Percentiles rank a stretch among this genome's conserved stretches.
Evolutionary conservation across 2,329 filamentous ascomycete genomes (phyloP).

Genomic region (Trichoderma hamatum): DNA sequence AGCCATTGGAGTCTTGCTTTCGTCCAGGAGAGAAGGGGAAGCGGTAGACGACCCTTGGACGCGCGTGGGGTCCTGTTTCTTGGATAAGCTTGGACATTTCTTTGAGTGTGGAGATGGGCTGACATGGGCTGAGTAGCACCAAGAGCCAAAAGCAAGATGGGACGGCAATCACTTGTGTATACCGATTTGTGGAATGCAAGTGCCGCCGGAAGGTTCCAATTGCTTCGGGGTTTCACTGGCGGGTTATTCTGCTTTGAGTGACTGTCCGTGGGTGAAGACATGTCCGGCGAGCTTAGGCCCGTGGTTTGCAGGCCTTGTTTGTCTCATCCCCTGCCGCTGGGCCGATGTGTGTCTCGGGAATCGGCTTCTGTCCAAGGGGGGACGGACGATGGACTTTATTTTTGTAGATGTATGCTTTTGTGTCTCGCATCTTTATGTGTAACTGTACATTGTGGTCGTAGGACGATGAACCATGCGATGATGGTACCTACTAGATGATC

Average conservation of each 20-base stretch:
- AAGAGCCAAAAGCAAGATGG: not conserved
- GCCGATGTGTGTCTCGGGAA: constrained; percentile 12
- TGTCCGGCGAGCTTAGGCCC: not conserved
- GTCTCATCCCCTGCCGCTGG: not conserved
- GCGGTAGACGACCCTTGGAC: not conserved
- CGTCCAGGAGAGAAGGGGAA: not conserved
- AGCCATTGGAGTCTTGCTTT: too few species aligned
- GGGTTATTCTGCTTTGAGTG: not conserved
- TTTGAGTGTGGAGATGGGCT: constrained; percentile 16
- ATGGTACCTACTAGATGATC: not conserved
- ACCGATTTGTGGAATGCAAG: not conserved
- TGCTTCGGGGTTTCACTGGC: not conserved
- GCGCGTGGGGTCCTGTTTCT: not conserved
- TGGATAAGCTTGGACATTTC: constrained; percentile 1
- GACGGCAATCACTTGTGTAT: not conserved
- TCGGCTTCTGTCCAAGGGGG: constrained; percentile 3
- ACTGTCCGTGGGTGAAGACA: not conserved
- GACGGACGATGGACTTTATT: not conserved
- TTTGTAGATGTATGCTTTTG: not conserved
- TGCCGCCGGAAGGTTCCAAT: not conserved
- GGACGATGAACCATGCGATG: not conserved
- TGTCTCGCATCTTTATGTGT: not conserved
- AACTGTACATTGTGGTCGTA: not conserved
- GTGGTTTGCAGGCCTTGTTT: not conserved
- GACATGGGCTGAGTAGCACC: not conserved